These are phyloP conservation scores for Shiraia sp. DNA, from an alignment of 2,329 filamentous ascomycete species.

Conservation along the genomic window DNA sequence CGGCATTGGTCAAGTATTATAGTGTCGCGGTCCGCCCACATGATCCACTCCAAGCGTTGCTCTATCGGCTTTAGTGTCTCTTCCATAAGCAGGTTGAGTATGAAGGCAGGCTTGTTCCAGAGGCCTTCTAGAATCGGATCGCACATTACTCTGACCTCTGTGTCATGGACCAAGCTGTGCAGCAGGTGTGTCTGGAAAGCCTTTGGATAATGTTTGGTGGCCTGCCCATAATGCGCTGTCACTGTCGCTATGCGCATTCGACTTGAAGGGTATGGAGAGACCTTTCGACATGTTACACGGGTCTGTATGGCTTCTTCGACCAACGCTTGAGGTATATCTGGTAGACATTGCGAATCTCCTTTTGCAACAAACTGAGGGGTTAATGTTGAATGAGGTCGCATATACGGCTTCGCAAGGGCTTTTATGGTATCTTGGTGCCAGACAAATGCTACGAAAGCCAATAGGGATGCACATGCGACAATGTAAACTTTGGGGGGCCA, in stretches of 20 bases:
- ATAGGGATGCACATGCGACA: conserved; percentile 6
- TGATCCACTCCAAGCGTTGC: conserved; percentile 48
- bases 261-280: conserved; percentile 14
- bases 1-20: conserved; percentile 50
- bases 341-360: conserved; percentile 19
- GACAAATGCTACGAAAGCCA: conserved; percentile 8
- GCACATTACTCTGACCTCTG: conserved; percentile 49
- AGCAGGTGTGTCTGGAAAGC: conserved; percentile 47
- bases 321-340: conserved; percentile 10
- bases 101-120: conserved; percentile 53
- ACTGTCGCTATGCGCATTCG: conserved; percentile 41
- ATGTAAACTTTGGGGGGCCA: conserved; percentile 4
- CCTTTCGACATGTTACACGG: conserved; percentile 18
- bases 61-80: conserved; percentile 42
- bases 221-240: conserved; percentile 45
- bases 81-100: conserved; percentile 44
- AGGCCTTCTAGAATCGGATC: conserved; percentile 48
- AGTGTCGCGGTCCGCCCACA: conserved; percentile 52
- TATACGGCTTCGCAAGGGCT: conserved; percentile 10
- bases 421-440: conserved; percentile 6
- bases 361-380: conserved; percentile 16
- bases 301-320: conserved; percentile 13
- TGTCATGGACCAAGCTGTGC: conserved; percentile 47
- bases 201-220: conserved; percentile 45
- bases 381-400: conserved; percentile 4